Base-by-base conservation (phyloP, 805 yeast genomes). In the Starmerella khaoyaiensis region DNA sequence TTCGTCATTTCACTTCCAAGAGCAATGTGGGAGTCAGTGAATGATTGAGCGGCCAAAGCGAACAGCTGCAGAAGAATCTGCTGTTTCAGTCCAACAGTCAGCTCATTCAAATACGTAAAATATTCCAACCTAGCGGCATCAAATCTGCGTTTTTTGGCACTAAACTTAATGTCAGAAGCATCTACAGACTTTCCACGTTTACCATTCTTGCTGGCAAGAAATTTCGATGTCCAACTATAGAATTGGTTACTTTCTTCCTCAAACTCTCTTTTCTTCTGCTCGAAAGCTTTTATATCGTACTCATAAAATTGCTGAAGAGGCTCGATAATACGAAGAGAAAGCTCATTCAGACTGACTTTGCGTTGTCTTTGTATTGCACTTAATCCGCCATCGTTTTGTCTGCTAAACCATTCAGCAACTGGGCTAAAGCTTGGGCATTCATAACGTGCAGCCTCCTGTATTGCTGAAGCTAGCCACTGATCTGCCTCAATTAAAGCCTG, bases 171-270 rank as follows among this genome's bases (percentile, higher is more conserved):
- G 38, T 62, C 67, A 14, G 55, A 48, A 27, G 36, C 14, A 32
- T 52, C 62, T 15, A 41, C 42, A 29, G 53, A 53, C 44, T 52
- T 54, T 20, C 29, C 16, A 4, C 35, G 33, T 11, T 35, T 24
- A 2, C 32, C 35, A 17, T 42, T 44, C 24, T 55, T 54, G 39
- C 52, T 53, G 11, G 64, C 46, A 18, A 64, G 49, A 37, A 64
- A 64, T n/a, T 65, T 49, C 11, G 65, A 54, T 34, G 64, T 54
- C 66, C 67, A 64, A 23, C 64, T 52, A 44, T 64, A 64, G 45
- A 63, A 64, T 42, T 63, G 65, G 20, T 55, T 48, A 14, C 64
- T 59, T 35, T 61, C 64, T 32, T 64, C 69, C 36, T 64, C 68
- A 48, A 64, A 64, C 31, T 64, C 68, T 23, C 61, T 55, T 36